Conservation (phyloP, 2,329 filamentous ascomycete species). For the Calycina marina region DNA sequence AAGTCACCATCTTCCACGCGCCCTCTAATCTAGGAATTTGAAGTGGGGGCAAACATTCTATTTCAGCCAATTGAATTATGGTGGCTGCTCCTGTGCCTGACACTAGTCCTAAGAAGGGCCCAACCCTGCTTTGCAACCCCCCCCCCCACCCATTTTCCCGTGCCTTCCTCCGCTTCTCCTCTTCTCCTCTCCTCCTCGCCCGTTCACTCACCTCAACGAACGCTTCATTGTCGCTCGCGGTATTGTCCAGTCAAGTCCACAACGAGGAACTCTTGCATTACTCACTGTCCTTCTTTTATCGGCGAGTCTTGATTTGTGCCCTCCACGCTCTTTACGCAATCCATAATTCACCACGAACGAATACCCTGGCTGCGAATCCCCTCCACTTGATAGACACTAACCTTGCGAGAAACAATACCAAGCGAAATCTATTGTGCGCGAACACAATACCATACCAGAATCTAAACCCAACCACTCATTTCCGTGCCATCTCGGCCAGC, state of each 20-base stretch:
- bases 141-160: not conserved
- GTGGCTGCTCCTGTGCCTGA: too few relatives aligned
- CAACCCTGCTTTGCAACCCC: too few relatives aligned
- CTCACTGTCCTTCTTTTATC: not conserved
- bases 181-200: not conserved
- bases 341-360: too few relatives aligned
- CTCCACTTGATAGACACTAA: not conserved
- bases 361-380: not conserved
- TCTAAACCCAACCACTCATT: conserved; percentile 1
- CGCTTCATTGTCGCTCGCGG: not conserved
- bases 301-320: not conserved
- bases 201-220: not conserved
- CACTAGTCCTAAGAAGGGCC: too few relatives aligned
- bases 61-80: too few relatives aligned
- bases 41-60: too few relatives aligned
- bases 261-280: not conserved
- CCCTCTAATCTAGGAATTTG: too few relatives aligned
- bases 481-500: too few relatives aligned
- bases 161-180: not conserved
- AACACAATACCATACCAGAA: not conserved
- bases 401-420: not conserved
- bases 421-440: not conserved
- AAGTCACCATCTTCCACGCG: too few relatives aligned
- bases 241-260: not conserved
- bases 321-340: not conserved